Percentiles rank a stretch among this genome's conserved stretches.
These are phyloP conservation scores for Suillus hirtellus DNA, from an alignment of 768 basidiomycete genomes.

Conservation along the genomic window DNA sequence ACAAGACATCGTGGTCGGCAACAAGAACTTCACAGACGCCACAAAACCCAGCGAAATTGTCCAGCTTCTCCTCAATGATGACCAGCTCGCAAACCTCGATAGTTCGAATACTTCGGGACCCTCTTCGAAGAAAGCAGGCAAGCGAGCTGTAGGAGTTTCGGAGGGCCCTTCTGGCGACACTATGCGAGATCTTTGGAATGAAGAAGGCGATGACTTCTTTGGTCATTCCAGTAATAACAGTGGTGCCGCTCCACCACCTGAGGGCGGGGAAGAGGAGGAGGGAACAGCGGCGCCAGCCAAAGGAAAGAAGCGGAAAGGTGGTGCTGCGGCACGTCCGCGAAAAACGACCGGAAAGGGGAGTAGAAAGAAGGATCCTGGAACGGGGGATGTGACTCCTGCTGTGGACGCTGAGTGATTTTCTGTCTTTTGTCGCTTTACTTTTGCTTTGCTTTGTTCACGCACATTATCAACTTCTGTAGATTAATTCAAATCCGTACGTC, in stretches of 20 bases:
- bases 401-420: constrained; percentile 29
- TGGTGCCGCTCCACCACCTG: constrained; percentile 18
- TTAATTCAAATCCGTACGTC: constrained; percentile 29
- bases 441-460: constrained; percentile 15
- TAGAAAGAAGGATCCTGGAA: constrained; percentile 31
- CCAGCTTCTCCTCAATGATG: constrained; percentile 90
- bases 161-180: constrained; percentile 36
- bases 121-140: constrained; percentile 36
- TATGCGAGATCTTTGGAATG: constrained; percentile 76
- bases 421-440: constrained; percentile 13
- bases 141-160: constrained; percentile 34
- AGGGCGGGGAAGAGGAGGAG: constrained; percentile 34
- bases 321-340: constrained; percentile 24
- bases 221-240: constrained; percentile 47
- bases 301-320: constrained; percentile 37
- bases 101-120: constrained; percentile 41
- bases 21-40: constrained; percentile 91
- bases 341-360: constrained; percentile 33
- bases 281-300: constrained; percentile 24
- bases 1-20: constrained; percentile 98
- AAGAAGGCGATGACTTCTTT: constrained; percentile 87
- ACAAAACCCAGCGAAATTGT: constrained; percentile 97
- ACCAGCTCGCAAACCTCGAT: constrained; percentile 79
- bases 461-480: constrained; percentile 29
- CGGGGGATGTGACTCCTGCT: constrained; percentile 24